These are phyloP conservation scores for Cyberlindnera maritima DNA, from an alignment of 805 yeast genomes.

Conservation along the genomic window DNA sequence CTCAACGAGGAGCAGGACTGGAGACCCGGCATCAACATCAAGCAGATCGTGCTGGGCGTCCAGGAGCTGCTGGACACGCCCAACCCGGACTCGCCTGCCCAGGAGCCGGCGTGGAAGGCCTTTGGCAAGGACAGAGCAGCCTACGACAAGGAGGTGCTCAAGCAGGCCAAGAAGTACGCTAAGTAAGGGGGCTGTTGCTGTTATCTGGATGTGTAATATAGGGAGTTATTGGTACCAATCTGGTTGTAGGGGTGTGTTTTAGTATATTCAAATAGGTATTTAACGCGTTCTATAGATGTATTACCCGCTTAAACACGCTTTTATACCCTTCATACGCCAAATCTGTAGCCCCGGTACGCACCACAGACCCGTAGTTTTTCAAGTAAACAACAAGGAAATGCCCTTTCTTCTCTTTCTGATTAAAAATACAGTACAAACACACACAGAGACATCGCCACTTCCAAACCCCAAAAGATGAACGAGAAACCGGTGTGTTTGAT, in stretches of 20 bases:
- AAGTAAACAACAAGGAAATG: no score
- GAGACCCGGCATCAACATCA: conserved; percentile 94
- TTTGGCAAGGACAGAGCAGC: conserved; percentile 63
- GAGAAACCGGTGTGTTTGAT: conserved; percentile 22
- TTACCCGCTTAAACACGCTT: no score
- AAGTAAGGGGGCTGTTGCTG: no score
- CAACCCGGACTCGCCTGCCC: conserved; percentile 95
- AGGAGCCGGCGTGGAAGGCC: conserved; percentile 93
- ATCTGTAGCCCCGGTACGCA: no score
- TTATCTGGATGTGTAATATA: no score
- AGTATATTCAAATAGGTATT: no score
- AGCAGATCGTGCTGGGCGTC: conserved; percentile 85
- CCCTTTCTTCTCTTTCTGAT: no score
- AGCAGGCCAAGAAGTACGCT: conserved; percentile 76
- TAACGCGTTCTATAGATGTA: no score
- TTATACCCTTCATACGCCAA: no score
- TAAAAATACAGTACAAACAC: neutral
- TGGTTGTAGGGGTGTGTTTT: no score
- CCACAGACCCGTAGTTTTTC: no score
- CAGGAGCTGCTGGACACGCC: conserved; percentile 90
- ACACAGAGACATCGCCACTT: neutral
- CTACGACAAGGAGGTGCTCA: conserved; percentile 74
- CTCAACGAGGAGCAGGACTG: conserved; percentile 95
- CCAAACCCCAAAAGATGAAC: neutral
- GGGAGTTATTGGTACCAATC: no score